Base-by-base conservation (phyloP, 2,329 filamentous ascomycete genomes). In the Diplodia corticola region DNA sequence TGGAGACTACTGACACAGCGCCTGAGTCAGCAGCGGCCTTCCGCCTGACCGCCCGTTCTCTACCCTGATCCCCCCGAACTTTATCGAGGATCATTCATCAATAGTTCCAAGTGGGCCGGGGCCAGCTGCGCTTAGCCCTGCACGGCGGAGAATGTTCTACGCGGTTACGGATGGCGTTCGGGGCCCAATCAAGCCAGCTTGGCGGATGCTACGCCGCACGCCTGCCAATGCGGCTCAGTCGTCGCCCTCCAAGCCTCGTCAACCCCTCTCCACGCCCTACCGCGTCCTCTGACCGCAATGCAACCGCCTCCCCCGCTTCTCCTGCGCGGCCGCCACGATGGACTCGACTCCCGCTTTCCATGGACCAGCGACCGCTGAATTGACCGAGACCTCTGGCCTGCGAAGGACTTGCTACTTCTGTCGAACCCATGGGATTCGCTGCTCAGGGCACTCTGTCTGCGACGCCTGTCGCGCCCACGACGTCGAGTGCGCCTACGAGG, bases 401-500 rank as follows among this genome's bases (percentile, higher is more conserved):
- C 61, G 69, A 20, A 67, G 64, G 28, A 70, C 68, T 57, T 71
- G 70, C 46, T 63, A 70, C 59, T 71, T 70, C 63, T 71, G 70
- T 44, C 53, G 68, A 30, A 65, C 68, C 13, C 68, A 69, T 46
- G 69, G 70, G 26, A 70, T 70, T 44, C 67, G 67, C 24, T 71
- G 70, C 44, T 69, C 68, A 6, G 70, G 70, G 20, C 69, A 71
- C 40, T 64, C 49, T 46, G 67, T 69, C 5, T 71, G 70, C 48
- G 65, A 61, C 26, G 68, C 69, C 10, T 71, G 70, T 55, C 66
- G 64, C 33, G 68, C 68, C 46, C 68, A 67, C 37, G 70, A 68
- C 53, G 63, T 70, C 54, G 70, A 70, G 54, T 71, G 69, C 61
- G 64, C 70, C 40, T 70, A 70, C 33, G 70, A 70, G 66, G 66